A percentile compares a stretch with the other conserved stretches of the same genome.
Evolutionary conservation across 1,284 basidiomycete species (phyloP).

Genomic region (Gymnopus androsaceus): DNA sequence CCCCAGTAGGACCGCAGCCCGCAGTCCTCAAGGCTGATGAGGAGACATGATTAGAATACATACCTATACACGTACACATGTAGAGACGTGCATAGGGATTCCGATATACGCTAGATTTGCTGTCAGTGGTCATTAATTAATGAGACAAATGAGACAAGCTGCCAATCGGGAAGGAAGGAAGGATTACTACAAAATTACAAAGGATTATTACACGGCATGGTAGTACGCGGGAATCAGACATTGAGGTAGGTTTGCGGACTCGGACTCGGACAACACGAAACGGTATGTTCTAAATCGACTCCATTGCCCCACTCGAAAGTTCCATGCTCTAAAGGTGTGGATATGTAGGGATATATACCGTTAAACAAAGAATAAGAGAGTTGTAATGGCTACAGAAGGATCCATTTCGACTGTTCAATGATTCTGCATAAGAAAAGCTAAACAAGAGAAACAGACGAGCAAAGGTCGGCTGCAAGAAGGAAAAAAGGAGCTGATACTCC

Average conservation of each 20-base stretch:
- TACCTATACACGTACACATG: too few species aligned
- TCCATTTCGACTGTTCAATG: constrained; percentile 10
- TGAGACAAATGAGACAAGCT: too few species aligned
- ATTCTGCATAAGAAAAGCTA: constrained; percentile 9
- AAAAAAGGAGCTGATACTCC: constrained; percentile 1
- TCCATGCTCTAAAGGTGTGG: constrained; percentile 7
- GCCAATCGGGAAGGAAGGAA: too few species aligned
- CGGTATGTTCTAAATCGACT: neutral
- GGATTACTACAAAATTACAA: too few species aligned
- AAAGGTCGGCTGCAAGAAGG: neutral
- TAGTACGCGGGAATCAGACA: too few species aligned
- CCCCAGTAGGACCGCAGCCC: neutral
- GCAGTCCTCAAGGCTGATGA: neutral
- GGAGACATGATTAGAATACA: neutral
- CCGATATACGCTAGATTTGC: too few species aligned
- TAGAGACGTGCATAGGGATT: too few species aligned
- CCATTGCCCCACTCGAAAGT: neutral
- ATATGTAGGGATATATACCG: constrained; percentile 2
- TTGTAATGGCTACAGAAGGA: constrained; percentile 16
- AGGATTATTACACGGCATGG: too few species aligned
- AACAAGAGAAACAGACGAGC: neutral
- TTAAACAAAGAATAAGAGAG: constrained; percentile 14
- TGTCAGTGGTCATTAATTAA: too few species aligned
- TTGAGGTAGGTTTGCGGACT: too few species aligned
- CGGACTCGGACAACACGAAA: too few species aligned